Evolutionary conservation across 805 yeast genomes (phyloP).

Genomic region (Lipomyces oligophaga): DNA sequence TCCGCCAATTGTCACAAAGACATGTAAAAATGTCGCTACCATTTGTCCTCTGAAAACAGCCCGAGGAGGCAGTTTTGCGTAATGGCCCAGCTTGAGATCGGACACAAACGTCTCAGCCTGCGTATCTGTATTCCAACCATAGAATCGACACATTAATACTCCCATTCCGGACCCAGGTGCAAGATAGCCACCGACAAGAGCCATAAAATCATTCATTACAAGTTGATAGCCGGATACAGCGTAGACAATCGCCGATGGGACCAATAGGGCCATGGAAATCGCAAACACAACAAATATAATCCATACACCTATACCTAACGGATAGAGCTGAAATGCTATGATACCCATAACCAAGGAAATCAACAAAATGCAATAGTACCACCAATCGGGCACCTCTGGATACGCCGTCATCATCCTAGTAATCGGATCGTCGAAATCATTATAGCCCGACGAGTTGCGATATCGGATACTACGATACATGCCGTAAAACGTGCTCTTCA

Average conservation of each 20-base stretch:
- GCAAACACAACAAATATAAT: constrained; percentile 54
- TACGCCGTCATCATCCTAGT: constrained; percentile 48
- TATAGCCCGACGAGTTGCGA: constrained; percentile 48
- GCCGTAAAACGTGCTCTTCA: constrained; percentile 4
- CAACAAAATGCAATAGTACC: constrained; percentile 51
- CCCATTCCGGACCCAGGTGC: constrained; percentile 38
- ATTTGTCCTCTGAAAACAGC: constrained; percentile 50
- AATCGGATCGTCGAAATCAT: constrained; percentile 45
- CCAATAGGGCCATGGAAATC: constrained; percentile 52
- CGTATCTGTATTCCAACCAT: constrained; percentile 38
- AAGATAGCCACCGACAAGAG: constrained; percentile 11
- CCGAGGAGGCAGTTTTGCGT: constrained; percentile 51
- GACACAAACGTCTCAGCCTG: constrained; percentile 42
- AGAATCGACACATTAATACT: constrained; percentile 43
- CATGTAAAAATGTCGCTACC: constrained; percentile 51
- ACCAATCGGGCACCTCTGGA: constrained; percentile 59
- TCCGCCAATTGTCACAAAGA: constrained; percentile 50
- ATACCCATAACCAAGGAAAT: constrained; percentile 45
- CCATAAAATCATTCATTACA: constrained; percentile 50
- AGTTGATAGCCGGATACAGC: constrained; percentile 59
- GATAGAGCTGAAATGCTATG: constrained; percentile 41
- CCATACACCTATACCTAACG: constrained; percentile 56
- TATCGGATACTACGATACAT: constrained; percentile 37
- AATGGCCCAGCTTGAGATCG: constrained; percentile 50
- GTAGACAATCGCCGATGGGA: constrained; percentile 59